phyloP scores from a whole-genome alignment of 2,329 filamentous ascomycete genomes.

The Podosphaera aphanis region DNA sequence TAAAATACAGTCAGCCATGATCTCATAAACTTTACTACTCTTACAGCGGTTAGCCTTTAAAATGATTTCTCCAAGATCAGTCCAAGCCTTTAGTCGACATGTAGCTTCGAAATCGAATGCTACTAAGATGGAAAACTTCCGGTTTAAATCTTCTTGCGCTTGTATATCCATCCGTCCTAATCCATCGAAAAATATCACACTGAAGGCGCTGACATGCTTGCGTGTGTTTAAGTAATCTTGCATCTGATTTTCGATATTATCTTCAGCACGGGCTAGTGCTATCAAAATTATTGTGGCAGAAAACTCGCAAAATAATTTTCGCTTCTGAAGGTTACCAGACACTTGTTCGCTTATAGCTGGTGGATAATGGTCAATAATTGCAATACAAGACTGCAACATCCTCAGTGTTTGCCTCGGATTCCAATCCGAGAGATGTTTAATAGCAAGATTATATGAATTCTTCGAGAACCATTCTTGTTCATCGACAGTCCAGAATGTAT shows the following conservation, averaged over 20 bases:
- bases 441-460: slow-evolving; percentile 55
- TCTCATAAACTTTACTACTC: slow-evolving; percentile 27
- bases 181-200: slow-evolving; percentile 21
- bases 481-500: slow-evolving; percentile 26
- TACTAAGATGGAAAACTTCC: slow-evolving; percentile 42
- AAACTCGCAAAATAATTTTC: slow-evolving; percentile 48
- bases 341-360: slow-evolving; percentile 20
- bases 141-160: slow-evolving; percentile 27
- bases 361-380: slow-evolving; percentile 28
- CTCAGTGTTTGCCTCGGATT: slow-evolving; percentile 27
- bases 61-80: slow-evolving; percentile 37
- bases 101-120: slow-evolving; percentile 64
- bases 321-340: slow-evolving; percentile 28
- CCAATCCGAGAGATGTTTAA: slow-evolving; percentile 36
- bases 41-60: slow-evolving; percentile 23
- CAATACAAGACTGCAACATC: slow-evolving; percentile 30
- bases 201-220: slow-evolving; percentile 36
- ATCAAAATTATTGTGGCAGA: slow-evolving; percentile 30
- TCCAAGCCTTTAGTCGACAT: slow-evolving; percentile 41
- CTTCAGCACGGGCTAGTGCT: slow-evolving; percentile 27
- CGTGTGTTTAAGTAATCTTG: slow-evolving; percentile 39
- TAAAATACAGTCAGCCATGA: slow-evolving; percentile 43
- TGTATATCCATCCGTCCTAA: slow-evolving; percentile 20
- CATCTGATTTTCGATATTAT: slow-evolving; percentile 25
- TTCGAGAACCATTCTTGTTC: slow-evolving; percentile 72